phyloP scores from a whole-genome alignment of 441 rosid species.

The Adansonia rubrostipa region DNA sequence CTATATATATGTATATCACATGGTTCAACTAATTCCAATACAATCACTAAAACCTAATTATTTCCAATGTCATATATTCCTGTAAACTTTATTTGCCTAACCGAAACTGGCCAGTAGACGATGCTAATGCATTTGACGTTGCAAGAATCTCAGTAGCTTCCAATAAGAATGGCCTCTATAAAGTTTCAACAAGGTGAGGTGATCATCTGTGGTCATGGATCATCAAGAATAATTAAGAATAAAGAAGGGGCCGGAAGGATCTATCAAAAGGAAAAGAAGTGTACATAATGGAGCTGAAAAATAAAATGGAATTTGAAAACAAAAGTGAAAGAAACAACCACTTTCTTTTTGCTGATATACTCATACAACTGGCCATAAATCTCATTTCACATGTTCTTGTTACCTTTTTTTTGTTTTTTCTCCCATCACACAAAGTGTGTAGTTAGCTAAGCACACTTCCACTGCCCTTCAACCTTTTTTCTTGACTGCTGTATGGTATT shows the following conservation, averaged over 20 bases:
- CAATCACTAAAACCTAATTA: background rate
- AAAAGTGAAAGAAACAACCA: slow-evolving; percentile 35
- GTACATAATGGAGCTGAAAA: background rate
- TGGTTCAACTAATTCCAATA: background rate
- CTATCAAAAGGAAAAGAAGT: background rate
- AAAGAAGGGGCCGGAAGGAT: background rate
- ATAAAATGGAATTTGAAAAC: slow-evolving; percentile 23
- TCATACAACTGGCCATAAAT: background rate
- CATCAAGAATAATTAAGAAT: background rate
- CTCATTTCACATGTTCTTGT: slow-evolving; percentile 13
- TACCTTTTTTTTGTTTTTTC: background rate
- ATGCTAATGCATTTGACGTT: background rate
- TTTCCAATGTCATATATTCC: background rate
- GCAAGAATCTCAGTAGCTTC: background rate
- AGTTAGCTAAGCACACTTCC: background rate
- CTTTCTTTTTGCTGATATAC: slow-evolving; percentile 11
- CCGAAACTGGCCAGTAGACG: background rate
- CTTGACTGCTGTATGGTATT: slow-evolving; percentile 19
- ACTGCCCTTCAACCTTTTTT: background rate
- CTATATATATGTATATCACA: background rate
- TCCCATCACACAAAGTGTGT: slow-evolving; percentile 26
- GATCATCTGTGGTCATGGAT: background rate
- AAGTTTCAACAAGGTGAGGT: slow-evolving; percentile 4
- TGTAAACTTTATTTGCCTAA: background rate
- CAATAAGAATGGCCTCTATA: background rate